Evolutionary conservation across 2,329 filamentous ascomycete genomes (phyloP), one percentile per base, ranked within the genome.

Genomic region (Xenoacremonium recifei): DNA sequence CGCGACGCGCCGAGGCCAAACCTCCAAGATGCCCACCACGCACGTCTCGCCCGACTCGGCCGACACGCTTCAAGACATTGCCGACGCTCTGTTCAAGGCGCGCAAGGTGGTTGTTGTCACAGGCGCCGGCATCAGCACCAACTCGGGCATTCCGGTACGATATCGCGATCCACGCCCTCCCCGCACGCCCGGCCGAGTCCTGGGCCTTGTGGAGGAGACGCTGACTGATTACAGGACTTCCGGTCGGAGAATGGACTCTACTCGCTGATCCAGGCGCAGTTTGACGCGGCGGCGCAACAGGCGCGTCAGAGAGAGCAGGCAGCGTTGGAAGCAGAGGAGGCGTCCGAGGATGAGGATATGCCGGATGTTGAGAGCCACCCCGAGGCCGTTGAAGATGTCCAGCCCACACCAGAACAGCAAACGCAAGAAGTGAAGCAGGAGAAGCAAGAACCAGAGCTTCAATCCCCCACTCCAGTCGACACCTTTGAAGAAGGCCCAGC

Each of bases 91-190:
- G 33, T 75, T 76, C 49, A 83, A 81, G 59, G 77, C 84, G 10
- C 78, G 76, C 48, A 87, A 85, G 60, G 74, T 87, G n/a, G 74
- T 88, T 7, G 79, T 88, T 16, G 72, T 88, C 21, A 88, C 85
- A 1, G 84, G 85, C 37, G 84, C 84, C 36, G 84, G 84, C 39
- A 88, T 88, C 58, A 86, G 82, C 59, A 88, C 85, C 37, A 88
- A 87, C 60, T 87, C 82, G 48, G 85, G 85, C 41, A 88, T 88
- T 58, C 84, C 84, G 37, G 84, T 87, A 70, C 47, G 61, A n/a
- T n/a, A n/a, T n/a, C n/a, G n/a, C n/a, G n/a, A 40, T 42, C 36
- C 23, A 41, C 25, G 35, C 32, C 21, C 43, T 35, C 44, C 39
- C 35, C 46, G 47, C 38, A 44, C 41, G n/a, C 34, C 16, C 15